Conservation (phyloP, 2,329 filamentous ascomycete species). For the Hypomyces perniciosus region DNA sequence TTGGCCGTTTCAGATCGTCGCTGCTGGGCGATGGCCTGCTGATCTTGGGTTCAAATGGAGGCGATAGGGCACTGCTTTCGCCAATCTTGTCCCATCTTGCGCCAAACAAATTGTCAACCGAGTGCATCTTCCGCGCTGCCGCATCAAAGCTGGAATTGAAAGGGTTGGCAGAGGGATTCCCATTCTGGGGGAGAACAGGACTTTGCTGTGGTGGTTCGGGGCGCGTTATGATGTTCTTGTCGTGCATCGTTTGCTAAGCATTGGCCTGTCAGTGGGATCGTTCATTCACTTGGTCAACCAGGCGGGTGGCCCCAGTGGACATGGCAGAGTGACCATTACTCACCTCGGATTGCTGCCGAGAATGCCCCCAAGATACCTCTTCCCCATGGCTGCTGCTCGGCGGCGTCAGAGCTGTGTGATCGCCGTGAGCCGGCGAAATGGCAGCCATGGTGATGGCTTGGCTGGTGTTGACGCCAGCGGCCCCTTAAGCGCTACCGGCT, state of each 20-base stretch:
- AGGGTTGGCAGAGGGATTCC: conserved; percentile 19
- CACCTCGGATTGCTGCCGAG: conserved; percentile 32
- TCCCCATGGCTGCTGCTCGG: conserved; percentile 45
- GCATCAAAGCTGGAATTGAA: conserved; percentile 22
- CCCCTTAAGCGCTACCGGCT: conserved; percentile 17
- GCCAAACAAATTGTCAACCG: conserved; percentile 27
- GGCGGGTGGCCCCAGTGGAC: not conserved
- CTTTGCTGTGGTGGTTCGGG: conserved; percentile 14
- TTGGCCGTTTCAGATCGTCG: conserved; percentile 21
- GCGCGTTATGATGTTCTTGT: conserved; percentile 9
- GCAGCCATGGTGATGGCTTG: conserved; percentile 39
- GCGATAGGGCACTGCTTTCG: conserved; percentile 19
- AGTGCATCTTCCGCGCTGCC: conserved; percentile 31
- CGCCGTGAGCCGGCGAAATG: conserved; percentile 45
- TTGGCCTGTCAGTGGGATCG: not conserved
- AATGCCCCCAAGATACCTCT: conserved; percentile 39
- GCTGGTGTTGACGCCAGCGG: conserved; percentile 22
- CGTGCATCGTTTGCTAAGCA: conserved; percentile 11
- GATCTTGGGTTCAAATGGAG: conserved; percentile 21
- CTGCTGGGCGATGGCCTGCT: conserved; percentile 14
- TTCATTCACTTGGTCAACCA: conserved; percentile 1
- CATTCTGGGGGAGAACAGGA: conserved; percentile 19
- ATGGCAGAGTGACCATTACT: conserved; percentile 15
- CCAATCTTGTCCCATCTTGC: conserved; percentile 18
- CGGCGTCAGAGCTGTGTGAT: conserved; percentile 42